Evolutionary conservation across 129 eudicot species (phyloP).

Genomic region (Tagetes erecta): DNA sequence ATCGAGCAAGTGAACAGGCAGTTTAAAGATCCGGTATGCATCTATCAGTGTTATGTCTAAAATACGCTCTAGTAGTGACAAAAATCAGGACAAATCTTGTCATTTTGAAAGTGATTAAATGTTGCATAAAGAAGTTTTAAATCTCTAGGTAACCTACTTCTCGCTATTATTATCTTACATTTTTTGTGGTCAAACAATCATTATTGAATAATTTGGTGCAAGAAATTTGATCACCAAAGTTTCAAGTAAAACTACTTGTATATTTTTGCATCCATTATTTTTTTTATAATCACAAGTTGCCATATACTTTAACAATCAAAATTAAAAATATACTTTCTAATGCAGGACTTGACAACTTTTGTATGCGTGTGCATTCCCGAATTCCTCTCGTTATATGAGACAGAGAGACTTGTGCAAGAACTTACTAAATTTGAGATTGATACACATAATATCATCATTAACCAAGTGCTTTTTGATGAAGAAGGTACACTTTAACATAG

Average conservation of each 20-base stretch:
- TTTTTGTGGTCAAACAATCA: neutral
- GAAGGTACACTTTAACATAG: slow-evolving; percentile 61
- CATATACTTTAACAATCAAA: neutral
- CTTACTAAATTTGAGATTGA: slow-evolving; percentile 93
- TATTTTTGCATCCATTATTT: neutral
- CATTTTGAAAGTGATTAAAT: neutral
- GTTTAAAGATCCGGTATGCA: slow-evolving; percentile 93
- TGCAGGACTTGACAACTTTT: slow-evolving; percentile 94
- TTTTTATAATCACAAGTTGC: neutral
- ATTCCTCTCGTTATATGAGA: slow-evolving; percentile 93
- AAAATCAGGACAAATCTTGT: neutral
- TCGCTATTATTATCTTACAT: neutral
- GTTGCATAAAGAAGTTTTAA: neutral
- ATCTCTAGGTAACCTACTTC: neutral
- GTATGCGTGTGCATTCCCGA: slow-evolving; percentile 98
- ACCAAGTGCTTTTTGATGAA: slow-evolving; percentile 92
- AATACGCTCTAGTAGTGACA: slow-evolving; percentile 17
- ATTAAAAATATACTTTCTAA: neutral
- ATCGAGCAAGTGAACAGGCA: slow-evolving; percentile 94
- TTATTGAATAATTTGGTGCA: neutral
- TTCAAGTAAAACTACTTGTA: neutral
- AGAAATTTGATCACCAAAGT: neutral
- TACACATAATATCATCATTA: slow-evolving; percentile 87
- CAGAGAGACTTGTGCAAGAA: slow-evolving; percentile 95
- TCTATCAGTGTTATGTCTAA: slow-evolving; percentile 20